phyloP scores from a whole-genome alignment of 768 basidiomycete genomes.

The Xerocomellus amylosporus region DNA sequence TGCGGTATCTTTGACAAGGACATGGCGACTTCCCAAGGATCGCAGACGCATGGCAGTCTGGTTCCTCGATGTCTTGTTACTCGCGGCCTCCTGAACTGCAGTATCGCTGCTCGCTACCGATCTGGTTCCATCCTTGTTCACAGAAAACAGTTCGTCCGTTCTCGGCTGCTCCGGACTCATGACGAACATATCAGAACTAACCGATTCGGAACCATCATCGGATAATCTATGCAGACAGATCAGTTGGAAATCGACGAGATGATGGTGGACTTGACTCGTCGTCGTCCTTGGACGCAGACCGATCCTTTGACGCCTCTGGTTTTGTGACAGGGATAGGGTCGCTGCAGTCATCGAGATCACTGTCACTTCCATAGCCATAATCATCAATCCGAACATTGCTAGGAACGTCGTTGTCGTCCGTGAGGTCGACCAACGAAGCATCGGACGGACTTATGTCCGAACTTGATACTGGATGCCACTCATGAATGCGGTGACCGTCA shows the following conservation, averaged over 20 bases:
- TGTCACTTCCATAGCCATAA: constrained; percentile 35
- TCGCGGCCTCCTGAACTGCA: neutral
- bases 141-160: neutral
- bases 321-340: neutral
- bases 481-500: constrained; percentile 34
- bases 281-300: neutral
- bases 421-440: constrained; percentile 16
- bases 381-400: constrained; percentile 11
- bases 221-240: constrained; percentile 7
- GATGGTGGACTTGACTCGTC: neutral
- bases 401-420: constrained; percentile 11
- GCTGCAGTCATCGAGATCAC: constrained; percentile 33
- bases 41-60: neutral
- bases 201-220: constrained; percentile 6
- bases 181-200: constrained; percentile 10
- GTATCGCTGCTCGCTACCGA: constrained; percentile 8
- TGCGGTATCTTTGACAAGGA: constrained; percentile 25
- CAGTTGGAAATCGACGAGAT: neutral
- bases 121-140: neutral
- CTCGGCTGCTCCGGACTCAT: constrained; percentile 4
- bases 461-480: constrained; percentile 12
- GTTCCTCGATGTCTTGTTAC: neutral
- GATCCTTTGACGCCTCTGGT: neutral
- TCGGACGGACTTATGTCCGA: constrained; percentile 11
- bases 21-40: constrained; percentile 16